Conservation (phyloP, 2,329 filamentous ascomycete species). For the Monosporascus ibericus region DNA sequence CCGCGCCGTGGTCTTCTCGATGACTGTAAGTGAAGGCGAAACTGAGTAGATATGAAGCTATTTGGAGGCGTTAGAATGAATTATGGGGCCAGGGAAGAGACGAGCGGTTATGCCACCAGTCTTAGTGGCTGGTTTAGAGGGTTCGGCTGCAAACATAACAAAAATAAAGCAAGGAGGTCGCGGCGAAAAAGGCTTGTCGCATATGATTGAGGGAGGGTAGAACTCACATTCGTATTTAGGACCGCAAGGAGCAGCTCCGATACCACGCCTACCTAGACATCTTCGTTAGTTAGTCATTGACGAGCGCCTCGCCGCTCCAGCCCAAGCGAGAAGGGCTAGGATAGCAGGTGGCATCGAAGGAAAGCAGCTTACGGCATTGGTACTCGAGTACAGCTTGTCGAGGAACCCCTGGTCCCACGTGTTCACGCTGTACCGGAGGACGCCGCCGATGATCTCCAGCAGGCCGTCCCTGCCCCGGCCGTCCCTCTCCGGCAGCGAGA, state of each 20-base stretch:
- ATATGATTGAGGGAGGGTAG: background rate
- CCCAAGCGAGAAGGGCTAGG: too few species aligned
- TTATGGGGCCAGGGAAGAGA: too few species aligned
- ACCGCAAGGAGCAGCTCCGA: slow-evolving; percentile 79
- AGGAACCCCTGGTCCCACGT: slow-evolving; percentile 98
- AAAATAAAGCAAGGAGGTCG: background rate
- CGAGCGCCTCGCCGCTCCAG: background rate
- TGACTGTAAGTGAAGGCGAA: slow-evolving; percentile 77
- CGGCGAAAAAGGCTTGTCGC: too few species aligned
- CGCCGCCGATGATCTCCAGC: slow-evolving; percentile 60
- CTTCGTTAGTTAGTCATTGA: background rate
- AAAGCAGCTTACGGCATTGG: slow-evolving; percentile 62
- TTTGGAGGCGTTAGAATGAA: background rate
- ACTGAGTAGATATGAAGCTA: slow-evolving; percentile 88
- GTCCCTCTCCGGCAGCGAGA: slow-evolving; percentile 50
- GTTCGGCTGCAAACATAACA: background rate
- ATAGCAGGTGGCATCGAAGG: background rate
- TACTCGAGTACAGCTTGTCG: slow-evolving; percentile 90
- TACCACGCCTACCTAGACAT: slow-evolving; percentile 63
- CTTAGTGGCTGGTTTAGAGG: background rate
- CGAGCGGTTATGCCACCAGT: too few species aligned
- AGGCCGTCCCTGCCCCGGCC: slow-evolving; percentile 68
- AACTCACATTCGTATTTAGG: slow-evolving; percentile 78
- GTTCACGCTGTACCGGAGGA: slow-evolving; percentile 86
- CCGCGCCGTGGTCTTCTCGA: slow-evolving; percentile 77